Evolutionary conservation across 2,329 filamentous ascomycete species (phyloP).

Genomic region (Fusarium nisikadoi): DNA sequence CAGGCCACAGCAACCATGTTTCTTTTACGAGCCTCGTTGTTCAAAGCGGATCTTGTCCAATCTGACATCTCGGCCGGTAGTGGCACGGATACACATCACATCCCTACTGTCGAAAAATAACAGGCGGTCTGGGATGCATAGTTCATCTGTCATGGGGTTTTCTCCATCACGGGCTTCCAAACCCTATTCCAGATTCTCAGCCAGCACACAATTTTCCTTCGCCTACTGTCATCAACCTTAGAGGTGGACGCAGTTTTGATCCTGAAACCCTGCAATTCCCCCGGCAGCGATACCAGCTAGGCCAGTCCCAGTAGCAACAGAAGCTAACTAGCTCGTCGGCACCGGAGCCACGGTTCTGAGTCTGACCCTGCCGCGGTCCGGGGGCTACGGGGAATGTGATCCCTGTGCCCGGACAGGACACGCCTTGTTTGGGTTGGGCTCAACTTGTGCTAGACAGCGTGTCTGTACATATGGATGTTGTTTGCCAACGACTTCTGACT

Average conservation of each 20-base stretch:
- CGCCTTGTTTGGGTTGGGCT: conserved; percentile 2
- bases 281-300: conserved; percentile 2
- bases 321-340: conserved; percentile 30
- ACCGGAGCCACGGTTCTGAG: conserved; percentile 45
- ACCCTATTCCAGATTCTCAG: conserved; percentile 32
- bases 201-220: conserved; percentile 12
- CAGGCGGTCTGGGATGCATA: conserved; percentile 15
- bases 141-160: conserved; percentile 10
- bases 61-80: conserved; percentile 34
- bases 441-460: conserved; percentile 16
- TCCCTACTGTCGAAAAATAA: not conserved
- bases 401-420: conserved; percentile 38
- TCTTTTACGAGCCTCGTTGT: conserved; percentile 16
- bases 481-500: conserved; percentile 25
- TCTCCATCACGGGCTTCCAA: conserved; percentile 32
- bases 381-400: conserved; percentile 35
- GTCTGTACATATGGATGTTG: conserved; percentile 3
- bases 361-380: conserved; percentile 41
- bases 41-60: conserved; percentile 26
- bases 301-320: not conserved
- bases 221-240: conserved; percentile 23
- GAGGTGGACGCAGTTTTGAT: conserved; percentile 23
- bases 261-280: conserved; percentile 31
- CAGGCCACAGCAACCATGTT: conserved; percentile 19
- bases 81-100: not conserved